Percentiles rank a stretch among this genome's conserved stretches.
Conservation (phyloP, 116 monocot species). For the Trichopus zeylanicus region DNA sequence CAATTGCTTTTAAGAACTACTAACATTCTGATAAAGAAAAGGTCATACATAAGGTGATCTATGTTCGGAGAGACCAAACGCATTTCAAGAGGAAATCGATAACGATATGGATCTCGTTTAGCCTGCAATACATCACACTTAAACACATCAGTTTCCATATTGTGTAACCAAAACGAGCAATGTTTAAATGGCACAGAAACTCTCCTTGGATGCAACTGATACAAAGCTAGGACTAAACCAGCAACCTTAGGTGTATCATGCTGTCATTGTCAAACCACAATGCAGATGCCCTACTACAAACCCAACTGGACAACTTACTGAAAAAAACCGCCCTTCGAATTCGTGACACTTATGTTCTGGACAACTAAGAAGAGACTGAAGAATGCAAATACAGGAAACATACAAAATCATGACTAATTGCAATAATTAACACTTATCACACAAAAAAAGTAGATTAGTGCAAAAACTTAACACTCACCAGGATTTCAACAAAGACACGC, state of each 20-base stretch:
- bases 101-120: constrained; percentile 90
- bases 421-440: neutral
- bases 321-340: no score
- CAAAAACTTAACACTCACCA: constrained; percentile 46
- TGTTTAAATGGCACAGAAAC: neutral
- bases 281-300: no score
- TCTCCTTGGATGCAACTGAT: no score
- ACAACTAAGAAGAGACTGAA: neutral
- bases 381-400: neutral
- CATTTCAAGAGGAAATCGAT: constrained; percentile 93
- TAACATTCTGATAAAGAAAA: neutral
- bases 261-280: no score
- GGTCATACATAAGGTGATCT: constrained; percentile 92
- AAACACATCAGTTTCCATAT: neutral
- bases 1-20: neutral
- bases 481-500: constrained; percentile 79
- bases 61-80: constrained; percentile 85
- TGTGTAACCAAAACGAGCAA: neutral
- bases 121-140: constrained; percentile 42
- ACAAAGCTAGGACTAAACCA: no score
- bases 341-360: no score
- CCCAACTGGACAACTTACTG: no score
- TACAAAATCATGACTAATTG: neutral
- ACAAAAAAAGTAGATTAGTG: neutral
- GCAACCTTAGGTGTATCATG: no score